Evolutionary conservation across 345 rosid species (phyloP).

Genomic region (Rubroshorea leprosula): DNA sequence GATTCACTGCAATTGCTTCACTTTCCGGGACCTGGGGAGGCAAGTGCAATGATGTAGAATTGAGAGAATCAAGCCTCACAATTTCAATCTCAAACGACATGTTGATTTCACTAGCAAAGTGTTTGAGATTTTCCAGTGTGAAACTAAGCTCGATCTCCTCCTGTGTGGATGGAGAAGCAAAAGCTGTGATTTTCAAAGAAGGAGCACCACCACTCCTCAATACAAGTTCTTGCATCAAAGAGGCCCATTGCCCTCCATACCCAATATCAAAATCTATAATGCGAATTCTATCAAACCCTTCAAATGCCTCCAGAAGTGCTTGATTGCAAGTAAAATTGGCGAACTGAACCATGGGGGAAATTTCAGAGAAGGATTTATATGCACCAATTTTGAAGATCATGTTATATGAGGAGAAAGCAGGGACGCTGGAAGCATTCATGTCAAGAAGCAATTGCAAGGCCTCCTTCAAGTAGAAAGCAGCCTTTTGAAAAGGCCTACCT

Average conservation of each 20-base stretch:
- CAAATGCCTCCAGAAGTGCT: constrained; percentile 64
- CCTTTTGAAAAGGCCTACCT: constrained; percentile 75
- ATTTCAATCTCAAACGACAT: constrained; percentile 66
- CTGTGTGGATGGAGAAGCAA: constrained; percentile 50
- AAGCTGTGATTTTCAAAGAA: constrained; percentile 61
- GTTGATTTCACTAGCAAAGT: constrained; percentile 65
- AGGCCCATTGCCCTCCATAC: constrained; percentile 95
- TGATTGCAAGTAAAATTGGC: constrained; percentile 90
- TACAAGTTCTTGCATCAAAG: constrained; percentile 87
- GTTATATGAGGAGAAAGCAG: constrained; percentile 35
- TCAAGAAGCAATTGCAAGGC: constrained; percentile 59
- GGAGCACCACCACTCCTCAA: constrained; percentile 48
- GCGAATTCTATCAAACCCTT: constrained; percentile 59
- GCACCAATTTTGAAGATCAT: constrained; percentile 77
- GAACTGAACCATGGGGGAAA: constrained; percentile 79
- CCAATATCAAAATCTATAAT: constrained; percentile 84
- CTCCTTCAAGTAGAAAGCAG: constrained; percentile 73
- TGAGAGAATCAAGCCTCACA: constrained; percentile 48
- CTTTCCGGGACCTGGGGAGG: constrained; percentile 25
- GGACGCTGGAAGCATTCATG: constrained; percentile 14
- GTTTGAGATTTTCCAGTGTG: constrained; percentile 64
- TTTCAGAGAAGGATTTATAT: constrained; percentile 77
- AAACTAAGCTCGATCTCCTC: constrained; percentile 60
- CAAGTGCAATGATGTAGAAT: constrained; percentile 41
- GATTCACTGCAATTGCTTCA: constrained; percentile 73